Percentiles rank a stretch among this genome's conserved stretches.
These are phyloP conservation scores for Populus davidiana DNA, from an alignment of 345 rosid species.

Conservation along the genomic window DNA sequence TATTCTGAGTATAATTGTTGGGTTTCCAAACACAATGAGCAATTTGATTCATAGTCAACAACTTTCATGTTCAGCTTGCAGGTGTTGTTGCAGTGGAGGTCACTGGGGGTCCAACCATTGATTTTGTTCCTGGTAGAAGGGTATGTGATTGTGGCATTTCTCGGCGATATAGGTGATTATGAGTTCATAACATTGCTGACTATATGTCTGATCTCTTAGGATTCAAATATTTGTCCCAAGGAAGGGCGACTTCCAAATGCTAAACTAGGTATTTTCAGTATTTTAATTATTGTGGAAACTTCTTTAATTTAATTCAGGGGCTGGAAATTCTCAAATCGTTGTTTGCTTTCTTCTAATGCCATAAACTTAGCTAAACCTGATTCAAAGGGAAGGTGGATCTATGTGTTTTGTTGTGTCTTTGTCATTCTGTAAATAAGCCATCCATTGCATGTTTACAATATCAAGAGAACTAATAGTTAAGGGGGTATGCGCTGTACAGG, in stretches of 20 bases:
- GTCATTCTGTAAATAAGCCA: not conserved
- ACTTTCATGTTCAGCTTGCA: slow-evolving; percentile 56
- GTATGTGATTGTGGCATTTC: slow-evolving; percentile 30
- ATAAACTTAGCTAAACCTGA: not conserved
- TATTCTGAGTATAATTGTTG: not conserved
- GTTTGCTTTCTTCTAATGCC: not conserved
- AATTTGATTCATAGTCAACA: not conserved
- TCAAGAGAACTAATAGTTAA: not conserved
- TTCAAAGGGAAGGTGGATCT: not conserved
- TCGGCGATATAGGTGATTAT: slow-evolving; percentile 12
- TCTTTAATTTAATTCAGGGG: not conserved
- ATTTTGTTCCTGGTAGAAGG: slow-evolving; percentile 87
- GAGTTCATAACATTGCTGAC: slow-evolving; percentile 8
- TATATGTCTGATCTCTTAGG: slow-evolving; percentile 40
- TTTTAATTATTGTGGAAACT: not conserved
- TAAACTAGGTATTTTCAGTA: slow-evolving; percentile 48
- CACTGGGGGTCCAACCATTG: slow-evolving; percentile 87
- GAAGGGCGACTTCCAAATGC: slow-evolving; percentile 98
- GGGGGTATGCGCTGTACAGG: not conserved
- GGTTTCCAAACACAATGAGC: not conserved
- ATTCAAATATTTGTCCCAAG: slow-evolving; percentile 57
- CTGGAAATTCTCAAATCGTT: not conserved
- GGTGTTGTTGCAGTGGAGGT: slow-evolving; percentile 97
- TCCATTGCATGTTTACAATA: not conserved
- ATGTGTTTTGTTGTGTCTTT: not conserved